phyloP scores from a whole-genome alignment of 2,329 filamentous ascomycete species.

The Cercospora sp. region DNA sequence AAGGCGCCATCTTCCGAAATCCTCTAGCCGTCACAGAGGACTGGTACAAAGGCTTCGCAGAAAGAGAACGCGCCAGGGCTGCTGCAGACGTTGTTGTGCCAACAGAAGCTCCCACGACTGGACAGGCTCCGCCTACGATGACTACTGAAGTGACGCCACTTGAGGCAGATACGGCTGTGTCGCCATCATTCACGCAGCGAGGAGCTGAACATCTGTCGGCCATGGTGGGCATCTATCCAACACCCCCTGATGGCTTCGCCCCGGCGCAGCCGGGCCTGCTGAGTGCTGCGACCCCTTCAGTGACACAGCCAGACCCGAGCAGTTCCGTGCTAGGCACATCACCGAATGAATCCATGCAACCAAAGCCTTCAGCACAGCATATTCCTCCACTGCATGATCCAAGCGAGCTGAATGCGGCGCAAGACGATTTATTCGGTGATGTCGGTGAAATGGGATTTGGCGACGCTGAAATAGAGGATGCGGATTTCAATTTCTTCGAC shows the following conservation, averaged over 20 bases:
- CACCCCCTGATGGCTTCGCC: slow-evolving; percentile 62
- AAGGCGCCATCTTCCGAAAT: slow-evolving; percentile 36
- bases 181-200: slow-evolving; percentile 41
- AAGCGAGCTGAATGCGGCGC: slow-evolving; percentile 41
- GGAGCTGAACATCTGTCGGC: slow-evolving; percentile 43
- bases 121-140: neutral
- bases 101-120: neutral
- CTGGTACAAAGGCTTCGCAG: slow-evolving; percentile 30
- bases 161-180: slow-evolving; percentile 18
- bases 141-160: slow-evolving; percentile 1
- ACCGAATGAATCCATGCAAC: slow-evolving; percentile 32
- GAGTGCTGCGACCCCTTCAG: slow-evolving; percentile 21
- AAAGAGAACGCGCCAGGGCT: slow-evolving; percentile 25
- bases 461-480: slow-evolving; percentile 58
- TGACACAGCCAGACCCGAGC: slow-evolving; percentile 19
- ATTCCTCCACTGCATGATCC: neutral
- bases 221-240: slow-evolving; percentile 65
- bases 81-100: neutral
- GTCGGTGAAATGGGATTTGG: slow-evolving; percentile 42
- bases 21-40: slow-evolving; percentile 34
- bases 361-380: slow-evolving; percentile 24
- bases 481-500: slow-evolving; percentile 83
- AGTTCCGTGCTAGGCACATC: slow-evolving; percentile 6
- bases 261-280: slow-evolving; percentile 30
- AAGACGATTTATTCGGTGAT: slow-evolving; percentile 68